Evolutionary conservation across 2,329 filamentous ascomycete species (phyloP).

Genomic region (Pseudogymnoascus sp.): DNA sequence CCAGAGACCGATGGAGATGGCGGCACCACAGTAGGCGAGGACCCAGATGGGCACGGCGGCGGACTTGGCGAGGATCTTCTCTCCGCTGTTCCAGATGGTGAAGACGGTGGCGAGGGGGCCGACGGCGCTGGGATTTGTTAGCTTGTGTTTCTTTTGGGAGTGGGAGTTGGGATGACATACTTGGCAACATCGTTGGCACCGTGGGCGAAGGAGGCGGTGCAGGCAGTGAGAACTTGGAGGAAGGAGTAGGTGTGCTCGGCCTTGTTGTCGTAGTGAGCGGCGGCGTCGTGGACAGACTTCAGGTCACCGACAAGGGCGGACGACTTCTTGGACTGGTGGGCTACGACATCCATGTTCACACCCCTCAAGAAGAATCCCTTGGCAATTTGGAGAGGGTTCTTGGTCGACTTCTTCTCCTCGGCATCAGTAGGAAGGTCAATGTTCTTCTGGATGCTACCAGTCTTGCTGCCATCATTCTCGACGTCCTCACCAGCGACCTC

Average conservation of each 20-base stretch:
- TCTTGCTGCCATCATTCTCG: constrained; percentile 24
- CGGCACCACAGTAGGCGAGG: constrained; percentile 34
- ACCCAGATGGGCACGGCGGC: constrained; percentile 52
- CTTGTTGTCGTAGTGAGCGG: constrained; percentile 54
- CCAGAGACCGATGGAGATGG: constrained; percentile 46
- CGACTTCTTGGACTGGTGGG: constrained; percentile 30
- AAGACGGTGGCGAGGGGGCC: constrained; percentile 58
- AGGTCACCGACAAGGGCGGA: constrained; percentile 46
- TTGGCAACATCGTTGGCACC: constrained; percentile 61
- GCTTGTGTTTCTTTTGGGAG: background rate
- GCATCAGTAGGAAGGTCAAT: constrained; percentile 35
- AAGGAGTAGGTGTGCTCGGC: constrained; percentile 60
- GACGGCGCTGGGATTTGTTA: constrained; percentile 37
- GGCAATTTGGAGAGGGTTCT: constrained; percentile 38
- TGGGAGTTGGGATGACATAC: too few species aligned
- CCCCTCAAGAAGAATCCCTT: constrained; percentile 43
- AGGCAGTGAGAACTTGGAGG: constrained; percentile 59
- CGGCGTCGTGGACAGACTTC: constrained; percentile 48
- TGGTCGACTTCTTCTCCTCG: constrained; percentile 29
- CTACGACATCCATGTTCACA: constrained; percentile 37
- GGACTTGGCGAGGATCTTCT: constrained; percentile 29
- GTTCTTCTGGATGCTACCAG: constrained; percentile 22
- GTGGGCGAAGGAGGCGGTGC: constrained; percentile 66
- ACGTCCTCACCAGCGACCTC: constrained; percentile 15
- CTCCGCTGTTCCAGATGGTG: constrained; percentile 48